Conservation (phyloP, 2,329 filamentous ascomycete species). For the Emergomyces orientalis region DNA sequence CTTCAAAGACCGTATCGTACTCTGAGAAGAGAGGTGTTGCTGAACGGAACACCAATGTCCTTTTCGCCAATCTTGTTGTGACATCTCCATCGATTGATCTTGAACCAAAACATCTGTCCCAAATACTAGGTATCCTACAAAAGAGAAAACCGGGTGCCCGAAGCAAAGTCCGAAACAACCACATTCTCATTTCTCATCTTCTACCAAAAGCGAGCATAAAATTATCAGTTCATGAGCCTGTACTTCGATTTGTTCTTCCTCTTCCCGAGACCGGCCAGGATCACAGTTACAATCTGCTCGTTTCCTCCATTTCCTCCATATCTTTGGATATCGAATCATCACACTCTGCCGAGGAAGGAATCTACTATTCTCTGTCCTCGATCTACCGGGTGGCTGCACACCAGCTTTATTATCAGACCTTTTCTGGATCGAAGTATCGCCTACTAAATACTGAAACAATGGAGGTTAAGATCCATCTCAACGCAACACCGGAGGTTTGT, state of each 20-base stretch:
- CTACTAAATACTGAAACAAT: conserved; percentile 79
- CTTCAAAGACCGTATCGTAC: conserved; percentile 84
- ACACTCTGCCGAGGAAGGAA: conserved; percentile 73
- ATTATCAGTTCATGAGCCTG: conserved; percentile 92
- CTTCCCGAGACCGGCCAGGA: conserved; percentile 54
- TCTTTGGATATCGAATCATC: conserved; percentile 91
- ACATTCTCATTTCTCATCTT: conserved; percentile 75
- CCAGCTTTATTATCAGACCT: conserved; percentile 88
- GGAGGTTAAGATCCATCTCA: conserved; percentile 77
- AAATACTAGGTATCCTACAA: conserved; percentile 68
- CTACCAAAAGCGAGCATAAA: conserved; percentile 92
- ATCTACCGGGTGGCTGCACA: conserved; percentile 77
- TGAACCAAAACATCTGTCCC: conserved; percentile 80
- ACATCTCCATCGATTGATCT: conserved; percentile 93
- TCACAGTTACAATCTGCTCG: conserved; percentile 88
- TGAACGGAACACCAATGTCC: conserved; percentile 88
- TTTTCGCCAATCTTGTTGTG: conserved; percentile 92
- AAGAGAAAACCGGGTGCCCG: conserved; percentile 39
- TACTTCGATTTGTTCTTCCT: conserved; percentile 78
- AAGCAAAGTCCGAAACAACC: conserved; percentile 38
- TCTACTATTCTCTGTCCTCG: conserved; percentile 78
- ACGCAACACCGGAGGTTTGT: conserved; percentile 73
- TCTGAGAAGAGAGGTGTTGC: conserved; percentile 63
- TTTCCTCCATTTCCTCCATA: conserved; percentile 88
- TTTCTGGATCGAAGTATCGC: conserved; percentile 71